Evolutionary conservation across 106 monocot genomes (phyloP), one percentile per base, ranked within the genome.

Genomic region (Allium fistulosum): DNA sequence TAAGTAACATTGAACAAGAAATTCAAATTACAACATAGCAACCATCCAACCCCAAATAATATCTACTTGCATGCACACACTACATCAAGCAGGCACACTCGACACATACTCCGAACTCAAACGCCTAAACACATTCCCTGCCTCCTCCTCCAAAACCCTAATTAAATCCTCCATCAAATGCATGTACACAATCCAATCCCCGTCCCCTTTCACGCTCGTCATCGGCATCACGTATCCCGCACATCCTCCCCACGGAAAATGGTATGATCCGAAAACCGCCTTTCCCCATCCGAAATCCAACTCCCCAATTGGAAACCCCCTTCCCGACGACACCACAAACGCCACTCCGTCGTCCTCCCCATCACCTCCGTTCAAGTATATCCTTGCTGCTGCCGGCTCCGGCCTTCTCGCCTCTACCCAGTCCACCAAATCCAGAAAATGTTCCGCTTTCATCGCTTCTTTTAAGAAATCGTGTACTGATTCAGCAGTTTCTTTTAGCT

Each of bases 221-320:
- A 94, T 90, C 37, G 94, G 90, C 94, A 94, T 94, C 63, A 94
- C 77, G 52, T 90, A 90, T 26, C 84, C 87, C 10, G 87, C 74
- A 27, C 49, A 63, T 11, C 80, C 78, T 0, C 74, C 76, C 90
- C 86, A 90, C 1, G 84, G 84, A 63, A 90, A 94, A 70, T 87
- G 80, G 78, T 94, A 94, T 22, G 88, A 89, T 9, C 76, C 90
- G 61, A 94, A 79, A 52, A 48, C 76, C 46, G 90, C 65, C 69
- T 49, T 73, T n/a, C 94, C 94, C 94, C 90, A 85, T 52, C 66
- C 66, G 27, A 94, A 87, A 49, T 94, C 84, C 71, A 90, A 65
- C 71, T 82, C 62, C 59, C 10, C 37, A 37, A 81, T 79, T 22
- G 94, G 90, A 52, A 94, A 86, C 50, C 79, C 28, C 57, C 67